These are phyloP conservation scores for Xeromyces bisporus DNA, from an alignment of 495 filamentous ascomycete species.

Conservation along the genomic window DNA sequence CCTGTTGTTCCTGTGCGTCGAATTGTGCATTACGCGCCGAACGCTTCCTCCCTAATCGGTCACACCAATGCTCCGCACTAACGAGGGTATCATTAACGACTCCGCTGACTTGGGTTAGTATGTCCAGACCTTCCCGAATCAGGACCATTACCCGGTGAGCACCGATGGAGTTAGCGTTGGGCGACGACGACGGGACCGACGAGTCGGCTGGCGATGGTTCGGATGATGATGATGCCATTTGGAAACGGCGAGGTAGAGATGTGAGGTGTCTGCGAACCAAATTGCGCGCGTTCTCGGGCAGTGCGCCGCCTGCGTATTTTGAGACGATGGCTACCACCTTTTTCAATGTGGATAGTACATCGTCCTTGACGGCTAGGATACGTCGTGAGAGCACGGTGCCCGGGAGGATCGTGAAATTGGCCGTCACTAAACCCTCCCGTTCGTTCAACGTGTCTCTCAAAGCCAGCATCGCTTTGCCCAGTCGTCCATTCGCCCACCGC, in stretches of 20 bases:
- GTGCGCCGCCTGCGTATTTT: constrained; percentile 63
- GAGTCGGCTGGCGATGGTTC: constrained; percentile 22
- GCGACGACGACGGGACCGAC: constrained; percentile 17
- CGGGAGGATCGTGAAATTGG: constrained; percentile 10
- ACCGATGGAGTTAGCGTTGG: constrained; percentile 25
- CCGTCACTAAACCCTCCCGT: constrained; percentile 38
- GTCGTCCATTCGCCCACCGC: constrained; percentile 56
- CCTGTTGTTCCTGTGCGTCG: constrained; percentile 10
- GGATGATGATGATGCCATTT: constrained; percentile 30
- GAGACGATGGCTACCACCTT: constrained; percentile 63
- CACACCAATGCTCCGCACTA: constrained; percentile 77
- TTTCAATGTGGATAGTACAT: constrained; percentile 60
- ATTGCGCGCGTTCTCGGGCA: constrained; percentile 66
- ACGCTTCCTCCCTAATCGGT: constrained; percentile 45
- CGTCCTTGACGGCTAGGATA: constrained; percentile 52
- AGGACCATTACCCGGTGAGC: constrained; percentile 62
- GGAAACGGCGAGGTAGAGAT: constrained; percentile 62
- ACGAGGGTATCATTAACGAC: constrained; percentile 71
- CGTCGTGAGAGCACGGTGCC: constrained; percentile 28
- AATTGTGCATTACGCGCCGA: constrained; percentile 9
- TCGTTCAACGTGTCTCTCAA: constrained; percentile 57
- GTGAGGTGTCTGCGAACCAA: constrained; percentile 66
- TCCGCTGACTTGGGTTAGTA: constrained; percentile 68
- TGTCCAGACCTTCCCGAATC: constrained; percentile 74
- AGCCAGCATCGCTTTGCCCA: constrained; percentile 49